Evolutionary conservation across 2,329 filamentous ascomycete genomes (phyloP).

Genomic region (Aureobasidium namibiae): DNA sequence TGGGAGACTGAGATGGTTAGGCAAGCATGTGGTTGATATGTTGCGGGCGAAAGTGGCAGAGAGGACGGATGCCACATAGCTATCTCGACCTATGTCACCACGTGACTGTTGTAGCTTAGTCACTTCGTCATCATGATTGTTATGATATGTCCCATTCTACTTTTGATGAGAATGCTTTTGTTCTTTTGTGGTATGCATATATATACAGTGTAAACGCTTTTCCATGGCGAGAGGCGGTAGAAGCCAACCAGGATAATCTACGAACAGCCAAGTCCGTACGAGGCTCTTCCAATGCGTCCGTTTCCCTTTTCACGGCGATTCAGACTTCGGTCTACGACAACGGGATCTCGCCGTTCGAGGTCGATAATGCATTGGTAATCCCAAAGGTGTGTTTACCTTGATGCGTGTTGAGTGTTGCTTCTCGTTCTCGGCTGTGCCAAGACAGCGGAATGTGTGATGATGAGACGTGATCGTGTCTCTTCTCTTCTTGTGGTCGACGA

Average conservation of each 20-base stretch:
- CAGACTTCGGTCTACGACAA: no score
- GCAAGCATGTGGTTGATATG: slow-evolving; percentile 47
- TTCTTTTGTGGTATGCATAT: neutral
- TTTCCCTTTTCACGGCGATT: neutral
- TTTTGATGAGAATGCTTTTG: neutral
- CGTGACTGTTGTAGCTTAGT: no score
- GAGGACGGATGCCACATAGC: slow-evolving; percentile 18
- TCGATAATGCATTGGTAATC: no score
- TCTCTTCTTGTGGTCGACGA: neutral
- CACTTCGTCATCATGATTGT: neutral
- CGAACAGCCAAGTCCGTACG: neutral
- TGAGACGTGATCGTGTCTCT: neutral
- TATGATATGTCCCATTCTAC: no score
- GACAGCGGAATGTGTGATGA: no score
- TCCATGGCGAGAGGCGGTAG: no score
- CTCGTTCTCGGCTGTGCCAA: no score
- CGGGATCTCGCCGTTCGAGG: no score
- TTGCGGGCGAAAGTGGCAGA: slow-evolving; percentile 44
- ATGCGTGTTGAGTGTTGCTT: no score
- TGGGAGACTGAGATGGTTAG: slow-evolving; percentile 44
- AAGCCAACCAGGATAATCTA: neutral
- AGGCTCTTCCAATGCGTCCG: neutral
- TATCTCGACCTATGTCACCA: no score
- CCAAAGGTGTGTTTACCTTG: no score
- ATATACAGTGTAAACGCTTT: neutral